phyloP scores from a whole-genome alignment of 2,329 filamentous ascomycete species.

The Colletotrichum sp. region DNA sequence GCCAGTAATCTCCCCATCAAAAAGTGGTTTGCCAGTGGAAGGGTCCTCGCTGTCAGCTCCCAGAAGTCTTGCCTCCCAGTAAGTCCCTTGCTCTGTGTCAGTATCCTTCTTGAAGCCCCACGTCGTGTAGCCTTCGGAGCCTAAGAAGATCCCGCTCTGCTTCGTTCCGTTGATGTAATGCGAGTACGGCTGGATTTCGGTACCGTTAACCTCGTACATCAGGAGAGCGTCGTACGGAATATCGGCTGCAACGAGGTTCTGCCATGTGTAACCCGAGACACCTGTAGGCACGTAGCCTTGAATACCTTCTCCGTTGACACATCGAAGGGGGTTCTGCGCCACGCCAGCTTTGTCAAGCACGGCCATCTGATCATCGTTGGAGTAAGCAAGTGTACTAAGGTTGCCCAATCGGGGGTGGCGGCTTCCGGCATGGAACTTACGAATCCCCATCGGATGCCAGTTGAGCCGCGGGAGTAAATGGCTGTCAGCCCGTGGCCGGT shows the following conservation, averaged over 20 bases:
- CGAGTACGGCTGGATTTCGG: background rate
- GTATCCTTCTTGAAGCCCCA: background rate
- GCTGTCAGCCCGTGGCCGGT: background rate
- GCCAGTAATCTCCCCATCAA: background rate
- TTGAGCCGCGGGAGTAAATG: background rate
- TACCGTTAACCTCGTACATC: background rate
- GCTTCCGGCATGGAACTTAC: background rate
- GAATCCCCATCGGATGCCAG: constrained; percentile 1
- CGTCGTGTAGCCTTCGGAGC: background rate
- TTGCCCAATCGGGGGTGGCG: background rate
- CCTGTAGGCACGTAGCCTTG: background rate
- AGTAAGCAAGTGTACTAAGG: background rate
- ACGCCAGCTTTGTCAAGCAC: background rate
- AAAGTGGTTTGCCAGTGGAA: background rate
- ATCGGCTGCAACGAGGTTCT: background rate
- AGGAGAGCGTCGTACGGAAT: constrained; percentile 1
- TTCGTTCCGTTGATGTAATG: background rate
- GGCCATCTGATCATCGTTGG: background rate
- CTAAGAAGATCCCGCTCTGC: background rate
- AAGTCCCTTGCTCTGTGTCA: background rate
- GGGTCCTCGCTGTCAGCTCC: background rate
- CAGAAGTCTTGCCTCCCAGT: background rate
- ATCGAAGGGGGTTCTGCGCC: background rate
- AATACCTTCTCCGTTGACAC: background rate
- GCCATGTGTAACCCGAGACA: constrained; percentile 1